Evolutionary conservation across 1,284 basidiomycete species (phyloP), one percentile per base, ranked within the genome.

Genomic region (Cutaneotrichosporon curvatum): DNA sequence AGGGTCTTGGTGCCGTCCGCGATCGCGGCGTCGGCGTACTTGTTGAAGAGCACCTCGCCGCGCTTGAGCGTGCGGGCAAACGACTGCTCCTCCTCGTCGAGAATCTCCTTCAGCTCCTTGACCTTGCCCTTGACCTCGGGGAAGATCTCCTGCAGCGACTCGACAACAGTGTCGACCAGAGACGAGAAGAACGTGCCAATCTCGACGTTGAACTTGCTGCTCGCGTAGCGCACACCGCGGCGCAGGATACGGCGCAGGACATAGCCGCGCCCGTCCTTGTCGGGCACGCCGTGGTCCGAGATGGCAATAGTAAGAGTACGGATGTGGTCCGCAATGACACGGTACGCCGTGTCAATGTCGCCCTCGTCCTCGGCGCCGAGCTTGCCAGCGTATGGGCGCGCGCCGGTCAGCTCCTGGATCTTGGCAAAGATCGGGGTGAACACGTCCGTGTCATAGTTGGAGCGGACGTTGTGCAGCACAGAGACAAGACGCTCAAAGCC

Each of bases 401-500:
- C 88, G 36, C 87, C 85, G 2, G 91, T 95, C 42, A 98, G 73
- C 71, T 91, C 82, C 67, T 88, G 86, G 54, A 98, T 87, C 70
- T 80, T 84, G 40, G 74, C 75, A 66, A 98, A 98, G 52, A 98
- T 83, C 8, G 94, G 92, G 1, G 77, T 70, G 73, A 98, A 98
- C 46, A 92, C 80, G 66, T 98, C 94, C 38, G 94, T 98, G 72
- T 98, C 94, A 73, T 98, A 98, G 74, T 98, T 98, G 45, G 92
- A 96, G 25, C 80, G 77, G 62, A 83, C 87, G 73, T 90, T 81
- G 71, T 98, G 94, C 15, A 97, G 76, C 39, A 87, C 83, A 10
- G 92, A 96, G 31, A 98, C 94, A 25, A 98, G 78, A 51, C 94
- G 88, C 73, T 98, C 94, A 70, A 95, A 98, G 47, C 94, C 94